These are phyloP conservation scores for Starmerella riodocensis DNA, from an alignment of 805 yeast species.

Conservation along the genomic window DNA sequence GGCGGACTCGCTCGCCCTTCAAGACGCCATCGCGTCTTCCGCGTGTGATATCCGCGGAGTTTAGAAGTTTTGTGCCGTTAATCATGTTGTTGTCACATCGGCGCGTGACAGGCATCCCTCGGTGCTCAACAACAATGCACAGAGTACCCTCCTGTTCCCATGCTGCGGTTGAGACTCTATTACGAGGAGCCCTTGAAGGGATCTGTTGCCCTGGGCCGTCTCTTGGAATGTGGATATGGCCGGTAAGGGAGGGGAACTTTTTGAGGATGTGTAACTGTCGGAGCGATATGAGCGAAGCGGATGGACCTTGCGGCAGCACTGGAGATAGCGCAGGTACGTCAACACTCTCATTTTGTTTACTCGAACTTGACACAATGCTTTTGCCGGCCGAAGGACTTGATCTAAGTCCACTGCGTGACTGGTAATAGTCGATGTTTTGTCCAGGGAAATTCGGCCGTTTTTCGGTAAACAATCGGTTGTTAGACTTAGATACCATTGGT, in stretches of 20 bases:
- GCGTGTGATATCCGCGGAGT: constrained; percentile 19
- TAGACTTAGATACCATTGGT: too few species aligned
- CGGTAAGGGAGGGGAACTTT: constrained; percentile 13
- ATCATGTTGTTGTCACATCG: constrained; percentile 24
- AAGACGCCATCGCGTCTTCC: constrained; percentile 23
- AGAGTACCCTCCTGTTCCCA: constrained; percentile 22
- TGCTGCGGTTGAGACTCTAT: constrained; percentile 12
- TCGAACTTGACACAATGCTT: too few species aligned
- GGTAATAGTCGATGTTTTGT: too few species aligned
- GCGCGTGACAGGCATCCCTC: constrained; percentile 15
- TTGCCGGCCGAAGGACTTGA: too few species aligned
- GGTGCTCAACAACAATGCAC: constrained; percentile 18
- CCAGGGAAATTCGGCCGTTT: too few species aligned
- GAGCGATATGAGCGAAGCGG: neutral
- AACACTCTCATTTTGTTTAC: too few species aligned
- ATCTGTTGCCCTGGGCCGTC: constrained; percentile 11
- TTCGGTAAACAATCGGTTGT: too few species aligned
- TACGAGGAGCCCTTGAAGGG: too few species aligned
- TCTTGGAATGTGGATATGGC: constrained; percentile 2
- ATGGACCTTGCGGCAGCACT: neutral
- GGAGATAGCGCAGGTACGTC: too few species aligned
- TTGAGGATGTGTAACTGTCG: neutral
- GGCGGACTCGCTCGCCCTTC: constrained; percentile 20
- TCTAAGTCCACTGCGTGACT: too few species aligned
- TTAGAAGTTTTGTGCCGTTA: constrained; percentile 23